phyloP scores from a whole-genome alignment of 1,284 basidiomycete genomes.

The Schizophyllum commune region DNA sequence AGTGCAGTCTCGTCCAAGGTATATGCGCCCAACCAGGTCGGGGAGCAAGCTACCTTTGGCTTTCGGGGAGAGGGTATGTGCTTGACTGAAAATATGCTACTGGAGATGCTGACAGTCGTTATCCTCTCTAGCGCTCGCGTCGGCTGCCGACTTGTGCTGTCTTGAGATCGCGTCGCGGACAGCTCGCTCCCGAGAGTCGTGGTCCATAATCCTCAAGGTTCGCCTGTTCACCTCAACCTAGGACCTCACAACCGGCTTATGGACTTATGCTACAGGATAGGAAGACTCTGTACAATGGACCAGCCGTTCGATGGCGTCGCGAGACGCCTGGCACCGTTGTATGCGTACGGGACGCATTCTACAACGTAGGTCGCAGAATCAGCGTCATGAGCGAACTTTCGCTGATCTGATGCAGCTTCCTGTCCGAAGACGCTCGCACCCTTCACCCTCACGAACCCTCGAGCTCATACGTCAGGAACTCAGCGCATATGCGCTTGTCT shows the following conservation, averaged over 20 bases:
- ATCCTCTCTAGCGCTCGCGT: conserved; percentile 60
- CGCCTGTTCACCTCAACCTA: conserved; percentile 10
- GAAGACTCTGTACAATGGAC: conserved; percentile 59
- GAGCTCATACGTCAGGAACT: conserved; percentile 64
- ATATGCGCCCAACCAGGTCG: conserved; percentile 42
- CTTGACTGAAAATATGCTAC: no score
- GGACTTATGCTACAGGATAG: conserved; percentile 40
- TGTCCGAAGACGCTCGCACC: conserved; percentile 66
- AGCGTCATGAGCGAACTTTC: not conserved
- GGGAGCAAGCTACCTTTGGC: conserved; percentile 63
- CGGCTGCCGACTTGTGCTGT: conserved; percentile 66
- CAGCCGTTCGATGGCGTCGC: conserved; percentile 63
- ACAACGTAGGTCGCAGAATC: conserved; percentile 48
- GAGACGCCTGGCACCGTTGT: conserved; percentile 72
- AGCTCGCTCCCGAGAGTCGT: conserved; percentile 45
- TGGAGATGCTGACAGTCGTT: conserved; percentile 1
- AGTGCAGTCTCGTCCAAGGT: conserved; percentile 65
- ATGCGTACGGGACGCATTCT: conserved; percentile 78
- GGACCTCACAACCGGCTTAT: conserved; percentile 2
- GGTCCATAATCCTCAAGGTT: conserved; percentile 74
- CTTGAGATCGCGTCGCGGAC: conserved; percentile 76
- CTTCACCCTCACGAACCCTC: conserved; percentile 45
- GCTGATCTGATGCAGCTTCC: conserved; percentile 48
- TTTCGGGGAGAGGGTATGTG: conserved; percentile 91
- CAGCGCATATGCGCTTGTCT: conserved; percentile 66